A percentile compares a stretch with the other conserved stretches of the same genome.
Conservation (phyloP, 768 basidiomycete genomes). For the Hirschioporus abietinus region DNA sequence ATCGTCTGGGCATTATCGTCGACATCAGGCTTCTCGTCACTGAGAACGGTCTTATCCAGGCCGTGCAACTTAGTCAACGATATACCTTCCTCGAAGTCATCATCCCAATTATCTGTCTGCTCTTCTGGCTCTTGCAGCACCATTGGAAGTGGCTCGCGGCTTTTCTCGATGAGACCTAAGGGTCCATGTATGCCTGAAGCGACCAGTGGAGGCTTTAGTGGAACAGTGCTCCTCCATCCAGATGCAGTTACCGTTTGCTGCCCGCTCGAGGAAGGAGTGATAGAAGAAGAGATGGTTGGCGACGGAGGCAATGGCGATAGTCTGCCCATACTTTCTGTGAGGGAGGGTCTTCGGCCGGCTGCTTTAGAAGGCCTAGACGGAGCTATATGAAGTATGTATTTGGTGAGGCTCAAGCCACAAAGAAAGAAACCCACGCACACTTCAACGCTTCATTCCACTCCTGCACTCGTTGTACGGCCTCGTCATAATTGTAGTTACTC, state of each 20-base stretch:
- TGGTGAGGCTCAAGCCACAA: neutral
- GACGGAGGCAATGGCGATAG: slow-evolving; percentile 26
- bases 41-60: slow-evolving; percentile 54
- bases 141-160: slow-evolving; percentile 54
- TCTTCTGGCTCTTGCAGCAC: slow-evolving; percentile 72
- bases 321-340: slow-evolving; percentile 3
- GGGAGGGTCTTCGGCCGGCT: slow-evolving; percentile 28
- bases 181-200: slow-evolving; percentile 21
- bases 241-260: slow-evolving; percentile 13
- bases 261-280: slow-evolving; percentile 12
- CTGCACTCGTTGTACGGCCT: slow-evolving; percentile 91
- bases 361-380: slow-evolving; percentile 73
- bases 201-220: slow-evolving; percentile 20
- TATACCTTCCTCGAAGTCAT: slow-evolving; percentile 94
- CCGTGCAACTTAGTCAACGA: slow-evolving; percentile 82
- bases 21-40: slow-evolving; percentile 47
- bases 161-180: slow-evolving; percentile 31
- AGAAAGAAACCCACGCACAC: slow-evolving; percentile 41
- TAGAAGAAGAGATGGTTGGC: slow-evolving; percentile 29
- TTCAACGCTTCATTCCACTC: slow-evolving; percentile 98
- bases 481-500: slow-evolving; percentile 87
- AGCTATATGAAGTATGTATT: slow-evolving; percentile 34
- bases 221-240: slow-evolving; percentile 29
- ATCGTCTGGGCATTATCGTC: slow-evolving; percentile 83
- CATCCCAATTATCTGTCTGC: slow-evolving; percentile 96